These are phyloP conservation scores for Pseudoperonospora humuli DNA, from an alignment of 352 stramenopile genomes.

Conservation along the genomic window DNA sequence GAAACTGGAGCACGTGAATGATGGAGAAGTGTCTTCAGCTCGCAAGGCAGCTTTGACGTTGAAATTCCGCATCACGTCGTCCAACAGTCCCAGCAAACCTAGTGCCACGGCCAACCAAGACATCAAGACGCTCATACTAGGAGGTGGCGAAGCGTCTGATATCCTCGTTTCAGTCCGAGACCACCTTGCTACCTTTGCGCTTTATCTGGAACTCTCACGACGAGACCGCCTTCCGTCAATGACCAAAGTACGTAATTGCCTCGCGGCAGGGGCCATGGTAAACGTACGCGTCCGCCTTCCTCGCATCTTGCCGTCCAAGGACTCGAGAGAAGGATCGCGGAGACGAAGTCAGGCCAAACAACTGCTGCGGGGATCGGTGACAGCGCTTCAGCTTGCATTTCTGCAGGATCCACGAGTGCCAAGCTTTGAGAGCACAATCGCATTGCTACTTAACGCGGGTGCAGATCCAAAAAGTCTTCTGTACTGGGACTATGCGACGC, in stretches of 20 bases:
- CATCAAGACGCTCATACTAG: constrained; percentile 46
- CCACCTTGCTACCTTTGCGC: constrained; percentile 47
- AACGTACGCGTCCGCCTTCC: constrained; percentile 39
- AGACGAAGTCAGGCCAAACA: constrained; percentile 14
- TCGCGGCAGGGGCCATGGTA: constrained; percentile 43
- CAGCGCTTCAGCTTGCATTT: constrained; percentile 51
- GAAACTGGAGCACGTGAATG: constrained; percentile 42
- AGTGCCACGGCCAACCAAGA: constrained; percentile 21
- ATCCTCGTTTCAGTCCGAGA: constrained; percentile 25
- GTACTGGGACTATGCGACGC: constrained; percentile 51
- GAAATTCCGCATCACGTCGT: constrained; percentile 37
- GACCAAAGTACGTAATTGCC: constrained; percentile 31
- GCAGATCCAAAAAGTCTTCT: constrained; percentile 39
- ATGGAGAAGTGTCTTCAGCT: constrained; percentile 27
- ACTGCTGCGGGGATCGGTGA: constrained; percentile 20
- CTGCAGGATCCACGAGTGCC: constrained; percentile 19
- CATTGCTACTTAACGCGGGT: constrained; percentile 33
- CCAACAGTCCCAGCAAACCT: constrained; percentile 14
- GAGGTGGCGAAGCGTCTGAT: constrained; percentile 33
- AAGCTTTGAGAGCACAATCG: constrained; percentile 28
- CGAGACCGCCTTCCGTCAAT: constrained; percentile 28
- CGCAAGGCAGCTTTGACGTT: constrained; percentile 41
- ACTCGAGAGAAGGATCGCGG: constrained; percentile 9
- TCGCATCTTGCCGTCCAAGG: constrained; percentile 7
- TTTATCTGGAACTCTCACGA: constrained; percentile 40